Conservation (phyloP, 345 rosid genomes). For the Euphorbia tirucalli region DNA sequence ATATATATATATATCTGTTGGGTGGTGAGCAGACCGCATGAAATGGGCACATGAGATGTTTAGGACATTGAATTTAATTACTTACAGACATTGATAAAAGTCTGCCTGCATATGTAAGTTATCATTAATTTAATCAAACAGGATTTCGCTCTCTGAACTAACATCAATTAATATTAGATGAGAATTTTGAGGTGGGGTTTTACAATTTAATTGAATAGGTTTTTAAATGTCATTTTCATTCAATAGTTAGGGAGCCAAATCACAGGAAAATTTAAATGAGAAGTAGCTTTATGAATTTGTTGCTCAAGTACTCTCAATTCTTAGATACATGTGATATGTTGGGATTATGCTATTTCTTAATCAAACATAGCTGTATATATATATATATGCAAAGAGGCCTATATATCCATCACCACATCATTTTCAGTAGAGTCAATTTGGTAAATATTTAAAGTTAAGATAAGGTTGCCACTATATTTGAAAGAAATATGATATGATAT, state of each 20-base stretch:
- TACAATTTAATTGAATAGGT: neutral
- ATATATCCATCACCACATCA: neutral
- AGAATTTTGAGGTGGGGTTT: neutral
- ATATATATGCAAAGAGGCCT: neutral
- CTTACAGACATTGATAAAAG: neutral
- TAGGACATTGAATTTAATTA: neutral
- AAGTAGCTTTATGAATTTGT: neutral
- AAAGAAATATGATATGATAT: no score
- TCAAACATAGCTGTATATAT: slow-evolving; percentile 7
- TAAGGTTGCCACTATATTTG: no score
- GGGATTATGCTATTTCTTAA: neutral
- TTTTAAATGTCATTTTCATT: neutral
- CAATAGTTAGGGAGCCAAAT: neutral
- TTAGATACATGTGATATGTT: slow-evolving; percentile 15
- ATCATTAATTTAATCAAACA: neutral
- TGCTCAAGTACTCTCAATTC: slow-evolving; percentile 5
- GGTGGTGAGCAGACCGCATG: slow-evolving; percentile 11
- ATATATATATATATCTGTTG: no score
- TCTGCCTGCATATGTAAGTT: neutral
- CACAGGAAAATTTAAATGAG: neutral
- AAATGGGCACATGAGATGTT: slow-evolving; percentile 3
- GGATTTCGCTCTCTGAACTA: neutral
- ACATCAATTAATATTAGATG: neutral
- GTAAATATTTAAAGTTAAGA: neutral
- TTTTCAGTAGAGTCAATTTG: neutral